These are phyloP conservation scores for Lichtheimia hyalospora DNA, from an alignment of 371 early-diverging fungal genomes.

Conservation along the genomic window DNA sequence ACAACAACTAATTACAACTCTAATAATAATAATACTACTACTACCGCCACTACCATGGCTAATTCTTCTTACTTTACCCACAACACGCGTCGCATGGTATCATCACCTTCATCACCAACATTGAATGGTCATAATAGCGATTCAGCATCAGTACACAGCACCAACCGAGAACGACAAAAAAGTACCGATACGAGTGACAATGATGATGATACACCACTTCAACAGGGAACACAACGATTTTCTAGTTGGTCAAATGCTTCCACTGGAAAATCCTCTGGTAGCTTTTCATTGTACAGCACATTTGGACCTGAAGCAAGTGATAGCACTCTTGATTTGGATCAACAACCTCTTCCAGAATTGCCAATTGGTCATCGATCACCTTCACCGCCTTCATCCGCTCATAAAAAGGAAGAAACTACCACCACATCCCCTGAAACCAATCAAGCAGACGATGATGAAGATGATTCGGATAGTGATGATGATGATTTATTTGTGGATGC, in stretches of 20 bases:
- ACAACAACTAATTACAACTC: not conserved
- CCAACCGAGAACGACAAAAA: no score
- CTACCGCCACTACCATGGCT: not conserved
- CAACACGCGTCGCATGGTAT: not conserved
- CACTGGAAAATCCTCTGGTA: constrained; percentile 31
- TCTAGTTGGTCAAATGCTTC: constrained; percentile 31
- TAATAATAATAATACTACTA: not conserved
- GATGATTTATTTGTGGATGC: constrained; percentile 46
- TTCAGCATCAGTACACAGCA: not conserved
- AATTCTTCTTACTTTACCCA: no score
- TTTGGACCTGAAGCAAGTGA: constrained; percentile 25
- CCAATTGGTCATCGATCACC: not conserved
- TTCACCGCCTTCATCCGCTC: not conserved
- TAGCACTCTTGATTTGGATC: constrained; percentile 5
- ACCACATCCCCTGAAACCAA: not conserved
- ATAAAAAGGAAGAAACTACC: not conserved
- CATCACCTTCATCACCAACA: constrained; percentile 1
- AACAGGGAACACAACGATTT: not conserved
- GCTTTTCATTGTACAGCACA: constrained; percentile 38
- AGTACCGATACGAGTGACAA: not conserved
- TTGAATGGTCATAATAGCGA: not conserved
- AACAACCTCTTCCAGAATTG: constrained; percentile 2
- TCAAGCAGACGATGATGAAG: constrained; percentile 8
- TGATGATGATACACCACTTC: not conserved
- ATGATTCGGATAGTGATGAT: constrained; percentile 24